Base-by-base conservation (phyloP, 176 grass and related monocot genomes). In the Lolium rigidum region DNA sequence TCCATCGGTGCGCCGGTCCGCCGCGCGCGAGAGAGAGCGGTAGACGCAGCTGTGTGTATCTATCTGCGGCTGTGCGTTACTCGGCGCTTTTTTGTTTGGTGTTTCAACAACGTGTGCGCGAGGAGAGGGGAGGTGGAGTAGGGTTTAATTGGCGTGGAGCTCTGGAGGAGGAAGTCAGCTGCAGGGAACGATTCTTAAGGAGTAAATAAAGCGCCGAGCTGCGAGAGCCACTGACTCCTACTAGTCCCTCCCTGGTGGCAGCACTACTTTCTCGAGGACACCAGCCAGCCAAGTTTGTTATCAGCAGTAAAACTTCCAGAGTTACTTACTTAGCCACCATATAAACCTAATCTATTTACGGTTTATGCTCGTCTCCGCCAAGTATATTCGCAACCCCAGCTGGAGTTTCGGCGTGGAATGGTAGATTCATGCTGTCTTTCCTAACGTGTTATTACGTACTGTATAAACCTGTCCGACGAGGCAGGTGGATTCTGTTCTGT, bases 121-220 rank as follows among this genome's bases (percentile, higher is more conserved):
- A 80, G 64, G 61, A 63, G 52, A 52, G 77, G 79, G 46, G 31
- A 35, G 31, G 31, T 35, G 31, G 31, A 35, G 86, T 59, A 89
- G 80, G 87, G 86, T 92, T 90, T 84, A 86, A 83, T 94, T 90
- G 89, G 82, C 80, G 88, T 81, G 91, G 75, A 84, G 80, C 11
- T 92, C 31, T 35, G 31, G 26, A 3, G 51, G 35, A 49, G 65
- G 16, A 43, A 57, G 78, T 87, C 82, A 86, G 88, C 79, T 83
- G 10, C n/a, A 88, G 76, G 75, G 92, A 90, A 86, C 79, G 92
- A 86, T 88, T 87, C 80, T 92, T 73, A 77, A 76, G 84, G 87
- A 93, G 94, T 83, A 89, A 87, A 95, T 93, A 93, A 90, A 95
- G 91, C 89, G n/a, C 83, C 39, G 66, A 76, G 54, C 57, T 66